Evolutionary conservation across 768 basidiomycete genomes (phyloP).

Genomic region (Dioszegia hungarica): DNA sequence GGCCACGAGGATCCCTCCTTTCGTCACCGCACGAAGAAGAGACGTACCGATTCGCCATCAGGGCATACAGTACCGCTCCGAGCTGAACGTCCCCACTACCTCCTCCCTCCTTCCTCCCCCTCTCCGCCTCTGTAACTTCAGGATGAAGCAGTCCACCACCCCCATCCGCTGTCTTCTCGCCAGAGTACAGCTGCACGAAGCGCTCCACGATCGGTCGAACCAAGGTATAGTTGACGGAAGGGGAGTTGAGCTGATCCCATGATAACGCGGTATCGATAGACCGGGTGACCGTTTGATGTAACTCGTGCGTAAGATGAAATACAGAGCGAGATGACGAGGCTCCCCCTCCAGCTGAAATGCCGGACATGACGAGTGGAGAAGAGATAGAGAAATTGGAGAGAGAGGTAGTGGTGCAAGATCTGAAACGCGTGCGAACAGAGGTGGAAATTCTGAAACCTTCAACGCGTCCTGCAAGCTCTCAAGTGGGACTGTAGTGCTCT

Average conservation of each 20-base stretch:
- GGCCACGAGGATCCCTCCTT: too few species aligned
- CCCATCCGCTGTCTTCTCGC: too few species aligned
- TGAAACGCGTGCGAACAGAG: neutral
- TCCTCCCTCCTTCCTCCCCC: constrained; percentile 12
- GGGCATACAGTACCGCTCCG: constrained; percentile 37
- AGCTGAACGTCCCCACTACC: neutral
- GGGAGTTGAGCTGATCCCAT: constrained; percentile 47
- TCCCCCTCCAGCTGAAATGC: too few species aligned
- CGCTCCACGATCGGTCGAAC: constrained; percentile 41
- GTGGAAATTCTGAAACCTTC: neutral
- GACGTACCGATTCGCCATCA: constrained; percentile 47
- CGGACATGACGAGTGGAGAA: neutral
- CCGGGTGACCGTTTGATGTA: constrained; percentile 31
- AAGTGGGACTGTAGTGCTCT: too few species aligned
- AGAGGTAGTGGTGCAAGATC: too few species aligned
- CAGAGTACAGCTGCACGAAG: too few species aligned
- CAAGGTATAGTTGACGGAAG: constrained; percentile 44
- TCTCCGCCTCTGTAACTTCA: neutral
- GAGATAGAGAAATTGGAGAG: neutral
- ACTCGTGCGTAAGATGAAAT: constrained; percentile 40
- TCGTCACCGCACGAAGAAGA: too few species aligned
- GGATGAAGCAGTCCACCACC: neutral
- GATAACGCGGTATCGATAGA: constrained; percentile 41
- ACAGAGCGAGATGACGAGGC: constrained; percentile 7
- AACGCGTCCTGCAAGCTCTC: too few species aligned